Percentiles rank a stretch among this genome's conserved stretches.
These are phyloP conservation scores for Fusarium verrucosum DNA, from an alignment of 2,329 filamentous ascomycete genomes.

Conservation along the genomic window DNA sequence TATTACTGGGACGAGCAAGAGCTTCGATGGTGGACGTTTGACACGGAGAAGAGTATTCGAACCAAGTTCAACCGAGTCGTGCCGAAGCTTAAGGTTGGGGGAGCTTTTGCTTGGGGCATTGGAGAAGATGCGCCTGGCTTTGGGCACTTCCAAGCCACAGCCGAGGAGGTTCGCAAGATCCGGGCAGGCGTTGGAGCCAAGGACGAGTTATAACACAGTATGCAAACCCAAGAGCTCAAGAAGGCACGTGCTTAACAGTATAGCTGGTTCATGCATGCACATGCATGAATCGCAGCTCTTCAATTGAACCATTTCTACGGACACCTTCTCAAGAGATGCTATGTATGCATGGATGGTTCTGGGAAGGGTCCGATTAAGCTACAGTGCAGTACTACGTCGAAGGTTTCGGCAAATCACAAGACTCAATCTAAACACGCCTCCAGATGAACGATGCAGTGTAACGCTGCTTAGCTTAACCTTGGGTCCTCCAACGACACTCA, in stretches of 20 bases:
- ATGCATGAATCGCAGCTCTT: conserved; percentile 11
- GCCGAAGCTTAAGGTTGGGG: conserved; percentile 65
- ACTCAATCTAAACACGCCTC: conserved; percentile 34
- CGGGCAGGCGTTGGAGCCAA: conserved; percentile 23
- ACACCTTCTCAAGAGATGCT: neutral
- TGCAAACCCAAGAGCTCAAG: neutral
- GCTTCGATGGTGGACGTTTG: conserved; percentile 78
- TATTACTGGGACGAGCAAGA: conserved; percentile 72
- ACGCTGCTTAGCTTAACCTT: conserved; percentile 22
- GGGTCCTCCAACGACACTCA: conserved; percentile 35
- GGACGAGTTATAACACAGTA: conserved; percentile 45
- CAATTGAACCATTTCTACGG: conserved; percentile 1
- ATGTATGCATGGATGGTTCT: conserved; percentile 14
- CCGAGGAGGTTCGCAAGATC: conserved; percentile 36
- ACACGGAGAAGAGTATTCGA: conserved; percentile 67
- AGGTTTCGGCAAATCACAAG: conserved; percentile 39
- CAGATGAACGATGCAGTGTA: conserved; percentile 11
- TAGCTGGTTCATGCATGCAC: conserved; percentile 4
- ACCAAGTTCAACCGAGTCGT: conserved; percentile 71
- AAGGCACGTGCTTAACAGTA: conserved; percentile 3
- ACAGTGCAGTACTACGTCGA: too few relatives aligned
- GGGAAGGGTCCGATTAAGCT: conserved; percentile 24
- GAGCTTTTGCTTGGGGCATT: conserved; percentile 79
- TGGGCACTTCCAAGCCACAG: conserved; percentile 51
- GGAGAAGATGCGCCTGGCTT: conserved; percentile 69